Evolutionary conservation across 106 monocot species (phyloP), one percentile per base, ranked within the genome.

Genomic region (Dendrobium officinale): DNA sequence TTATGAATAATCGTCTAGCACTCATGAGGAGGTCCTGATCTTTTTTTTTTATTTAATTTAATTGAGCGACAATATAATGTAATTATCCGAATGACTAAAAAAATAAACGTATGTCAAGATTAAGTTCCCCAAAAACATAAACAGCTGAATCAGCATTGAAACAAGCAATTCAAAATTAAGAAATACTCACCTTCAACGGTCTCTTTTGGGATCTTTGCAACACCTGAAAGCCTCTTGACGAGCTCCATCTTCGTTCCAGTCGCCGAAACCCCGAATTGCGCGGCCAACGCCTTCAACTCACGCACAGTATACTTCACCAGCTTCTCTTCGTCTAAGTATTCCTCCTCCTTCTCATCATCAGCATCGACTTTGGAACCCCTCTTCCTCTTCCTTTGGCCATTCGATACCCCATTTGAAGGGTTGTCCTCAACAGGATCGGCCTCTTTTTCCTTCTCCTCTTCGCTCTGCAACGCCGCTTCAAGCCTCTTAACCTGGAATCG

Each of bases 211-310:
- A 47, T 77, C 82, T 86, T 80, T 20, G 78, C 67, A 43, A 67
- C 82, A 37, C 48, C 76, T 43, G 75, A 86, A 24, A 95, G 78
- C 80, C 90, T 90, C 86, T 84, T 80, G 15, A 90, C 66, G 27
- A 92, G 81, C 44, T 86, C 88, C 78, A 42, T 82, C 83, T 95
- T 95, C 72, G 59, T 73, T 26, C 94, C 92, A 55, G 59, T 80
- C 4, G 83, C 24, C 13, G 88, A 56, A n/a, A 95, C 43, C 7
- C 91, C 89, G 41, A 81, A 75, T 55, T 18, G 37, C 10, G 42
- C 42, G 18, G 89, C 87, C 45, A 85, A 17, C 18, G 84, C 80
- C 41, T 86, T 80, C 79, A 93, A 67, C 44, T 89, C 89, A 33
- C 75, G 79, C 19, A 86, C 80, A 17, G 82, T 76, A 89, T 86